Evolutionary conservation across 257 asterid genomes (phyloP).

Genomic region (Schizonepeta tenuifolia): DNA sequence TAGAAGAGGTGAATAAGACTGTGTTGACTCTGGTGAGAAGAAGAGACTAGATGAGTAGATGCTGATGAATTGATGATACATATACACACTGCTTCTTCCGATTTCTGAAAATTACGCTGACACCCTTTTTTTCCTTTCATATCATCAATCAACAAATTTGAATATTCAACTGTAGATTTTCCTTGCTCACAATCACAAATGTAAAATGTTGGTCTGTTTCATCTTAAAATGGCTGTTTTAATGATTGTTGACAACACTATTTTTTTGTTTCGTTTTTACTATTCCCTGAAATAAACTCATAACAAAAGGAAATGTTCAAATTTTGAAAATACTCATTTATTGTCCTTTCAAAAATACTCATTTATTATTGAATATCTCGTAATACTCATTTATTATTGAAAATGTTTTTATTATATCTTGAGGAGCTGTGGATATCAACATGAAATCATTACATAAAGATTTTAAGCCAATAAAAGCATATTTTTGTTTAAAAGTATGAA

Average conservation of each 20-base stretch:
- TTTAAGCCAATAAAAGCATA: not conserved
- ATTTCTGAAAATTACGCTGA: not conserved
- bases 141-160: constrained; percentile 10
- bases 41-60: constrained; percentile 15
- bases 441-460: not conserved
- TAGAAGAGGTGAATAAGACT: constrained; percentile 2
- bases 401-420: not conserved
- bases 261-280: not conserved
- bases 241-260: not conserved
- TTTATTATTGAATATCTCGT: too few relatives aligned
- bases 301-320: not conserved
- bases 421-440: not conserved
- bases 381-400: too few relatives aligned
- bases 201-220: not conserved
- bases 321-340: not conserved
- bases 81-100: not conserved
- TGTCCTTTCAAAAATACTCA: too few relatives aligned
- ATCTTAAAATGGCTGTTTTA: not conserved
- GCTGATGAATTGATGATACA: not conserved
- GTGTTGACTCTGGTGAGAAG: constrained; percentile 23
- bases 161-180: not conserved
- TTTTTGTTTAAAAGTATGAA: not conserved
- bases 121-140: constrained; percentile 12
- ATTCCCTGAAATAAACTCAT: not conserved
- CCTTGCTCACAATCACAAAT: not conserved